These are phyloP conservation scores for Piper betle DNA, from an alignment of 164 flowering plant species.

Conservation along the genomic window DNA sequence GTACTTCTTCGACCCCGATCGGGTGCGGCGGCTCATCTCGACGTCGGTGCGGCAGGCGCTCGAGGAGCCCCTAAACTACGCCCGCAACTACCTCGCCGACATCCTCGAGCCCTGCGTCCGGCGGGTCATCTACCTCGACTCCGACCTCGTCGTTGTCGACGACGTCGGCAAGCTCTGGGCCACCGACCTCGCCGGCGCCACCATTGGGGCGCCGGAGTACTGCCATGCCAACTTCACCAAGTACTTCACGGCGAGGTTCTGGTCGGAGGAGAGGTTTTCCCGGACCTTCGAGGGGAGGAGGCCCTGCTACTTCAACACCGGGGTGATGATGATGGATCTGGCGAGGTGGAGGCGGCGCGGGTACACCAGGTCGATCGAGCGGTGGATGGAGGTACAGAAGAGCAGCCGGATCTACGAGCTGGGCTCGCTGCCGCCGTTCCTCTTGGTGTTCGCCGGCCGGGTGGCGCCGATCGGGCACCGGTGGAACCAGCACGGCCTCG, in stretches of 20 bases:
- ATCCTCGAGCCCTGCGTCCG: conserved; percentile 23
- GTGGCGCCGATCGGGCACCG: conserved; percentile 93
- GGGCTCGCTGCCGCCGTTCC: conserved; percentile 89
- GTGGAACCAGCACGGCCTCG: conserved; percentile 96
- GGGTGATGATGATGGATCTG: conserved; percentile 62
- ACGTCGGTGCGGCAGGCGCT: conserved; percentile 25
- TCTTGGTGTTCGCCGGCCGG: conserved; percentile 78
- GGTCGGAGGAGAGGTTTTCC: conserved; percentile 31
- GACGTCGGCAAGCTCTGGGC: conserved; percentile 24
- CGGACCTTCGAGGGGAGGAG: conserved; percentile 19
- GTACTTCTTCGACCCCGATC: conserved; percentile 20
- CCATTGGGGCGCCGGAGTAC: conserved; percentile 52
- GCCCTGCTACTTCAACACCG: conserved; percentile 65
- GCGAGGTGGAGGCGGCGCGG: conserved; percentile 51
- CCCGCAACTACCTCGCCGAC: conserved; percentile 24
- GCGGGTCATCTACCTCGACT: conserved; percentile 26
- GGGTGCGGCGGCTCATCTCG: conserved; percentile 17
- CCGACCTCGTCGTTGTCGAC: conserved; percentile 27
- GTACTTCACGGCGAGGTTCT: conserved; percentile 45
- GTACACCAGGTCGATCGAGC: conserved; percentile 18
- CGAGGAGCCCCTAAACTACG: conserved; percentile 29
- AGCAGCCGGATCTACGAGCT: conserved; percentile 79
- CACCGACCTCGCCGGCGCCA: conserved; percentile 12
- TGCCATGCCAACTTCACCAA: conserved; percentile 56
- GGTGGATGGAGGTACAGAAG: conserved; percentile 47